Percentiles rank a stretch among this genome's conserved stretches.
phyloP scores from a whole-genome alignment of 2,329 filamentous ascomycete species.

The Calonectria crousiana region DNA sequence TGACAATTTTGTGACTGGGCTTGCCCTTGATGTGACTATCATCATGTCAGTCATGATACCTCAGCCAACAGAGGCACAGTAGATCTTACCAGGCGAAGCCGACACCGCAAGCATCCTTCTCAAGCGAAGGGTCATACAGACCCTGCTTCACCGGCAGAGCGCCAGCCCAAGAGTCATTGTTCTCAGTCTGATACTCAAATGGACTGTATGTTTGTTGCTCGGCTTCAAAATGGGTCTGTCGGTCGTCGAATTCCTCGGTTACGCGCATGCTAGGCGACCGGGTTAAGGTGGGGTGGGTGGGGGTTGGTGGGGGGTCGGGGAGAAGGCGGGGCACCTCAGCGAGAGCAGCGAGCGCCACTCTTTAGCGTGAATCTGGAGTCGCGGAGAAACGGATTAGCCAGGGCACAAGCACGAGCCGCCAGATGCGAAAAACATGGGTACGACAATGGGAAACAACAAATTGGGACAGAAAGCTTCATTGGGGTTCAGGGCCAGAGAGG shows the following conservation, averaged over 20 bases:
- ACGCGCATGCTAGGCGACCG: slow-evolving; percentile 76
- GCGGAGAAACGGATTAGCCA: slow-evolving; percentile 34
- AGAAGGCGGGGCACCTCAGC: slow-evolving; percentile 41
- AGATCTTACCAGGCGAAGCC: slow-evolving; percentile 92
- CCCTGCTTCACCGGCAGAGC: slow-evolving; percentile 98
- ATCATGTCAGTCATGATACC: slow-evolving; percentile 35
- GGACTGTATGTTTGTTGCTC: slow-evolving; percentile 71
- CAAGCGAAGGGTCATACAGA: slow-evolving; percentile 94
- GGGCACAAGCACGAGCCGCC: slow-evolving; percentile 31
- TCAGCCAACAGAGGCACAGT: neutral
- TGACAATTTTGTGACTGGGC: slow-evolving; percentile 97
- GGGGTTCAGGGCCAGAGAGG: neutral
- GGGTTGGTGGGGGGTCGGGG: slow-evolving; percentile 40
- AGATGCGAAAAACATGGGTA: slow-evolving; percentile 10
- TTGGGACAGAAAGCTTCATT: neutral
- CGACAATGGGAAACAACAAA: neutral
- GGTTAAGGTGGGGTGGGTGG: slow-evolving; percentile 41
- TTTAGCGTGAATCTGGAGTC: slow-evolving; percentile 37
- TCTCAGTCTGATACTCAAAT: slow-evolving; percentile 90
- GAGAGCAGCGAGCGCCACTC: slow-evolving; percentile 44
- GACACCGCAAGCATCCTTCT: slow-evolving; percentile 99
- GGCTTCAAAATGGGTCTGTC: slow-evolving; percentile 72
- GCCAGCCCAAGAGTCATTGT: slow-evolving; percentile 90
- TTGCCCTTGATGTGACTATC: slow-evolving; percentile 95
- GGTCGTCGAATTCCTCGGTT: slow-evolving; percentile 76